Evolutionary conservation across 768 basidiomycete species (phyloP), one percentile per base, ranked within the genome.

Genomic region (Boletus sp.): DNA sequence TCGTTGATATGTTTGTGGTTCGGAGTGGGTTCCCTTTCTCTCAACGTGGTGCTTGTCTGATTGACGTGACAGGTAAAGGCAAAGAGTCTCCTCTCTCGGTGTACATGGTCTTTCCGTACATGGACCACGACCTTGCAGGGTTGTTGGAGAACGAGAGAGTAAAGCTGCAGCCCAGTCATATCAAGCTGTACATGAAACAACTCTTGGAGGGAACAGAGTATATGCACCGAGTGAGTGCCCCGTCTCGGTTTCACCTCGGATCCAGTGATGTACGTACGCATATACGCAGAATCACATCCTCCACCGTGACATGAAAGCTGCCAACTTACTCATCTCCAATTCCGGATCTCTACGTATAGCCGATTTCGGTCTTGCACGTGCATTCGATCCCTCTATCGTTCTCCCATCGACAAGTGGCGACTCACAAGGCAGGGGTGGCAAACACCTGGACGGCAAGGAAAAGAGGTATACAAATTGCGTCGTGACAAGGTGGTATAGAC

Each of bases 31-130:
- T 52, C n/a, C 28, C 35, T 50, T 20, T 45, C 47, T 35, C 28
- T 55, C 49, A 36, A 20, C 18, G 6, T 15, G 7, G 24, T 48
- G 29, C 58, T 61, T 28, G 61, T 42, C 20, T 40, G 37, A 24
- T 35, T 46, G 50, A 11, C 24, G 50, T 53, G 46, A n/a, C 17
- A 67, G 67, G 67, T 50, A 44, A 59, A 87, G 86, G 87, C 68
- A 87, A 79, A 56, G 82, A 87, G 46, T 69, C 72, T 12, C 85
- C 89, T 28, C 76, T 92, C 52, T 92, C 91, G 5, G 92, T 98
- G 14, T 97, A 92, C 74, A 97, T 98, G 94, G 96, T 98, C 41
- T 99, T 98, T 67, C 97, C 97, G 0, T 99, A 98, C 75, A 98
- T 98, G 97, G 97, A 98, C 66, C 96, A 99, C 66, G 97, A 99